phyloP scores from a whole-genome alignment of 2,329 filamentous ascomycete species.

The Clonostachys rhizophaga region DNA sequence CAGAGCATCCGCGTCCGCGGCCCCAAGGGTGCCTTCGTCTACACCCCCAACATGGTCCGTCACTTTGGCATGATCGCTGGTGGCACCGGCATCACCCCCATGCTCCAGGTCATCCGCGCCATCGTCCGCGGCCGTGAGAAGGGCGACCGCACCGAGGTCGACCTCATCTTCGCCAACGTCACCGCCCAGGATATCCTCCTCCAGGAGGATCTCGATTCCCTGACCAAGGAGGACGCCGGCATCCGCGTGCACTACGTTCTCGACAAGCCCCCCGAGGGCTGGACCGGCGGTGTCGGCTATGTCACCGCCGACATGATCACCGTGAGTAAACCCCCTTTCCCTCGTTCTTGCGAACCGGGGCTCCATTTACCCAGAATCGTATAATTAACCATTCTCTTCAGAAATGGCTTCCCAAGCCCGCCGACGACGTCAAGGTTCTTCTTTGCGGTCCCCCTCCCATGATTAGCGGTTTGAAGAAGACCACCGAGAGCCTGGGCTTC shows the following conservation, averaged over 20 bases:
- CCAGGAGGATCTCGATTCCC: slow-evolving; percentile 81
- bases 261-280: slow-evolving; percentile 89
- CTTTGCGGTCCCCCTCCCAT: slow-evolving; percentile 96
- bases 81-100: slow-evolving; percentile 95
- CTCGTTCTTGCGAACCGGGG: neutral
- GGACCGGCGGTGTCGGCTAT: slow-evolving; percentile 90
- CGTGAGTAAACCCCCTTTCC: slow-evolving; percentile 37
- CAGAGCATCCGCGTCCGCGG: slow-evolving; percentile 87
- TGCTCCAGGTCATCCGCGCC: slow-evolving; percentile 93
- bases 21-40: slow-evolving; percentile 97
- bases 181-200: slow-evolving; percentile 89
- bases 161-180: slow-evolving; percentile 96
- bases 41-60: slow-evolving; percentile 93
- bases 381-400: slow-evolving; percentile 19
- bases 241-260: slow-evolving; percentile 93
- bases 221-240: slow-evolving; percentile 70
- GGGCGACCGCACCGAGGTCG: slow-evolving; percentile 83
- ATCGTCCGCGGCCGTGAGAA: slow-evolving; percentile 75
- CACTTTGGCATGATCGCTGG: slow-evolving; percentile 98
- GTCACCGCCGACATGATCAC: slow-evolving; percentile 95
- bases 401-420: slow-evolving; percentile 78
- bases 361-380: neutral
- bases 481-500: slow-evolving; percentile 82
- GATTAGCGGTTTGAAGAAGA: slow-evolving; percentile 96
- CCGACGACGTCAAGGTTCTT: slow-evolving; percentile 85